Conservation (phyloP, 352 stramenopile genomes). For the Pythium grandisporangium region DNA sequence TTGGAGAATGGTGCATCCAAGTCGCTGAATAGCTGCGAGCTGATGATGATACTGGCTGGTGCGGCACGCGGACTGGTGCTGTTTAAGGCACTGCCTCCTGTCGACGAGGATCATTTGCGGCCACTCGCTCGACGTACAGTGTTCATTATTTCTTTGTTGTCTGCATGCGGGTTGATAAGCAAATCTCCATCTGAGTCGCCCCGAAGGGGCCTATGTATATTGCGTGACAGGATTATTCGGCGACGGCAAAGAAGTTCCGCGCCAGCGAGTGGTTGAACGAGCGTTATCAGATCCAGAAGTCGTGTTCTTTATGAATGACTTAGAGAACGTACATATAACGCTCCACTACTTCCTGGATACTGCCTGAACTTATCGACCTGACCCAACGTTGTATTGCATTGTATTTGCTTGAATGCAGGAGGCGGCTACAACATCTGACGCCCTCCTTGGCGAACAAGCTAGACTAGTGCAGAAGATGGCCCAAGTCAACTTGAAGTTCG, state of each 20-base stretch:
- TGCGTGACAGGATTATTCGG: too few relatives aligned
- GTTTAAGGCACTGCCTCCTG: constrained; percentile 29
- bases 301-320: constrained; percentile 71
- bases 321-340: constrained; percentile 57
- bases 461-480: constrained; percentile 29
- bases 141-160: background rate
- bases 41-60: constrained; percentile 43
- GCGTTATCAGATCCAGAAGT: constrained; percentile 59
- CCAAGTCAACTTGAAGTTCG: constrained; percentile 30
- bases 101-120: constrained; percentile 21
- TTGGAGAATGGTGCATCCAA: constrained; percentile 53
- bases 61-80: constrained; percentile 35
- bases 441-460: constrained; percentile 35
- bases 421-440: constrained; percentile 29
- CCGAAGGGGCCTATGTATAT: too few relatives aligned
- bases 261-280: constrained; percentile 32
- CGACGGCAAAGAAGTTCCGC: constrained; percentile 24
- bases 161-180: too few relatives aligned
- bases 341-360: too few relatives aligned
- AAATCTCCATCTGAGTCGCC: too few relatives aligned
- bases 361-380: background rate
- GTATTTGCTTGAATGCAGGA: too few relatives aligned
- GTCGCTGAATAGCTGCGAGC: constrained; percentile 47
- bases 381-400: background rate
- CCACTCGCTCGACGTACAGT: constrained; percentile 35